These are phyloP conservation scores for Boletus subparvulus DNA, from an alignment of 768 basidiomycete species.

Conservation along the genomic window DNA sequence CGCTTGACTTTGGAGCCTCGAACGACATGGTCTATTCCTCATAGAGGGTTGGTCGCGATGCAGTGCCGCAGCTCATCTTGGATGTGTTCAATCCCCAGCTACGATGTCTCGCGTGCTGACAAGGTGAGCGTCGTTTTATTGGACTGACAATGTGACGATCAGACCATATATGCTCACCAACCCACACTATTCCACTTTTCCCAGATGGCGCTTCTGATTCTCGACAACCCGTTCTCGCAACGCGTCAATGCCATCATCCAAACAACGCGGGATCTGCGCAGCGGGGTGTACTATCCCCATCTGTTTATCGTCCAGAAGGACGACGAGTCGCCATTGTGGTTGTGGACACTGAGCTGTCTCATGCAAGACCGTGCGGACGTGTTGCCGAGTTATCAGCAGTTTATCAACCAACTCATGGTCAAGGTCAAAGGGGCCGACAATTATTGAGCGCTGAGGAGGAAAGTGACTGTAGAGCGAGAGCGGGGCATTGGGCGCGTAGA, in stretches of 20 bases:
- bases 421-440: constrained; percentile 51
- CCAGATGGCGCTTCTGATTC: constrained; percentile 81
- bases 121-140: constrained; percentile 54
- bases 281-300: constrained; percentile 91
- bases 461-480: background rate
- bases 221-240: constrained; percentile 94
- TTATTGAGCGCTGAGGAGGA: too few relatives aligned
- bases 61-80: constrained; percentile 90
- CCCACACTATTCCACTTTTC: background rate
- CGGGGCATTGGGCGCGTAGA: background rate
- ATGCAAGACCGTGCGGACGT: constrained; percentile 96
- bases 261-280: constrained; percentile 92
- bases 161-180: background rate
- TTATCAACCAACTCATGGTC: constrained; percentile 84
- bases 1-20: constrained; percentile 93
- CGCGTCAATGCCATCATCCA: constrained; percentile 91
- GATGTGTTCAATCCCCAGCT: constrained; percentile 94
- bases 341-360: constrained; percentile 93
- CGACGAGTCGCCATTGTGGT: constrained; percentile 88
- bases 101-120: constrained; percentile 87
- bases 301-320: constrained; percentile 98
- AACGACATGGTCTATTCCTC: constrained; percentile 92
- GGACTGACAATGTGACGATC: background rate
- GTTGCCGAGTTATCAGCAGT: constrained; percentile 95
- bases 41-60: constrained; percentile 99